Evolutionary conservation across 2,329 filamentous ascomycete species (phyloP), one percentile per base, ranked within the genome.

Genomic region (Trichoderma cornu-damae): DNA sequence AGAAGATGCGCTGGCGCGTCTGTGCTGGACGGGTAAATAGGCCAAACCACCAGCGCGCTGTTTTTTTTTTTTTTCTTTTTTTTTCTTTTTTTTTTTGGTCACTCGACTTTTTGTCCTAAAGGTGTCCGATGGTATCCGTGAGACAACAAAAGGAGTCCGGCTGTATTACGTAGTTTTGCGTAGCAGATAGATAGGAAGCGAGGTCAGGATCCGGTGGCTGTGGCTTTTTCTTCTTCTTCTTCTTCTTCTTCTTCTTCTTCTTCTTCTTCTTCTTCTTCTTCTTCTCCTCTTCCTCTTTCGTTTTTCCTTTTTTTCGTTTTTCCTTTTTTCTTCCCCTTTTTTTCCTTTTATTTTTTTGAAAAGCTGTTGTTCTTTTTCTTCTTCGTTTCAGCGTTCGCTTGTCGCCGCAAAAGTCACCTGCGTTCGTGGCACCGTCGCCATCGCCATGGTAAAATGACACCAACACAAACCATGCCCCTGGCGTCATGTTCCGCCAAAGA

Each of bases 101-200:
- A 49, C 34, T 49, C 53, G 44, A 43, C 44, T 48, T 35, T 48
- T 26, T 37, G 32, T n/a, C 42, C 42, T 8, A 30, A 14, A 38
- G 32, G 14, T 30, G 30, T 24, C 49, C 20, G 38, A 43, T 24
- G 22, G 16, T 54, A 37, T 49, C 34, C 26, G 26, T 32, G n/a
- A 49, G 44, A 44, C 35, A 57, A 18, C 12, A 22, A 32, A 12
- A 16, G n/a, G n/a, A n/a, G 35, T 48, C 35, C 26, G 8, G 35
- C 34, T 42, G 53, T 28, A 35, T 42, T 28, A 57, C 44, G 44
- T 49, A 47, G 28, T 9, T n/a, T 42, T 26, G 34, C 16, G 53
- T 48, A 56, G 40, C 24, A 26, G 38, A 43, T 50, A n/a, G n/a
- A n/a, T n/a, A 43, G 20, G 22, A 34, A 47, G 32, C 48, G 40